Conservation (phyloP, 768 basidiomycete species). For the Lentinus tigrinus region DNA sequence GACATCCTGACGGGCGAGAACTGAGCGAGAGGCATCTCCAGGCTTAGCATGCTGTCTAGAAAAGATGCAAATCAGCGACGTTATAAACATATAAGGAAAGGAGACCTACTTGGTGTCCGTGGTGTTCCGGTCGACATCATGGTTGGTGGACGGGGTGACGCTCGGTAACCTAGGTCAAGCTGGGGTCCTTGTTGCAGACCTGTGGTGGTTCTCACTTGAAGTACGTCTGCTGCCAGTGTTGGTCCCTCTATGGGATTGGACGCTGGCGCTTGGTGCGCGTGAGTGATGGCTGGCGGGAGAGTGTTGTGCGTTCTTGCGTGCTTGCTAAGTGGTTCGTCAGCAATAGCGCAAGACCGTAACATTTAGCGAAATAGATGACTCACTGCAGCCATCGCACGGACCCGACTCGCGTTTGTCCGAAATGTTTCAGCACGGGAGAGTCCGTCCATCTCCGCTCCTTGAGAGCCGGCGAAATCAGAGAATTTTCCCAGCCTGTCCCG, state of each 20-base stretch:
- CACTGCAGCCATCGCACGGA: neutral
- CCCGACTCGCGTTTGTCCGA: neutral
- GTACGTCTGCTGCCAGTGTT: neutral
- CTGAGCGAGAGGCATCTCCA: neutral
- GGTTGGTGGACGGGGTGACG: neutral
- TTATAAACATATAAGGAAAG: too few relatives aligned
- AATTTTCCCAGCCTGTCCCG: neutral
- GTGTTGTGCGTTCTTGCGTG: neutral
- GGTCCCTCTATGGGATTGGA: neutral
- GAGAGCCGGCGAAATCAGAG: neutral
- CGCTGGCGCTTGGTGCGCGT: neutral
- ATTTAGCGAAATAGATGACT: neutral
- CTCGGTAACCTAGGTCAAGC: neutral
- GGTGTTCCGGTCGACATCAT: slow-evolving; percentile 1
- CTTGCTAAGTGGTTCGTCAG: neutral
- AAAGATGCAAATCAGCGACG: too few relatives aligned
- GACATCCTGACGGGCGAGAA: neutral
- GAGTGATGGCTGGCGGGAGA: neutral
- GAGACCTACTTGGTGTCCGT: neutral
- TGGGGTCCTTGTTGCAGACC: neutral
- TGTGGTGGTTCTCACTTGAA: neutral
- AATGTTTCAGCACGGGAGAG: neutral
- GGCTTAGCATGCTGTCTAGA: neutral
- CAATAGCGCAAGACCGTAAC: neutral
- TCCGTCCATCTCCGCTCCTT: neutral